Evolutionary conservation across 202 grass and related monocot genomes (phyloP).

Genomic region (Elaeis oleifera): DNA sequence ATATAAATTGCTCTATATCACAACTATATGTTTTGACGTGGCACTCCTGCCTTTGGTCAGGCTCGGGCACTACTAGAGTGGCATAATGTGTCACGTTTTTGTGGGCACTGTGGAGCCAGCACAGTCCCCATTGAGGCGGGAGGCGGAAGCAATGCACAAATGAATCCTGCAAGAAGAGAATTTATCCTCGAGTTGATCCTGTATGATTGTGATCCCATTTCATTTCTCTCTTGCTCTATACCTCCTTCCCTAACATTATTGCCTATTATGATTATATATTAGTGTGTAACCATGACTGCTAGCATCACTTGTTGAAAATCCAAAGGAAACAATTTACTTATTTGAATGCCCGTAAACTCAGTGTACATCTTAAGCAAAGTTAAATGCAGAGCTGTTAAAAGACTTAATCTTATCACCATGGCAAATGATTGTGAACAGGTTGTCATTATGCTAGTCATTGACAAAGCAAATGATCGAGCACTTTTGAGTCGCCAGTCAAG

Average conservation of each 20-base stretch:
- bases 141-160: slow-evolving; percentile 80
- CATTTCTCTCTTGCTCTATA: neutral
- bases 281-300: too few species aligned
- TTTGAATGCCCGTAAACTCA: too few species aligned
- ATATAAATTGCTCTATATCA: too few species aligned
- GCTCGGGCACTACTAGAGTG: slow-evolving; percentile 77
- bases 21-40: neutral
- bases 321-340: too few species aligned
- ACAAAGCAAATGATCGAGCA: slow-evolving; percentile 69
- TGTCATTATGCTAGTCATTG: slow-evolving; percentile 95
- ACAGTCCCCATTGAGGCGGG: slow-evolving; percentile 55
- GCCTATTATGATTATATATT: too few species aligned
- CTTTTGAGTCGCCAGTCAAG: slow-evolving; percentile 81
- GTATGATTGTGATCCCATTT: slow-evolving; percentile 30
- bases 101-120: slow-evolving; percentile 66
- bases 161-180: slow-evolving; percentile 75
- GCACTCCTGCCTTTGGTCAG: slow-evolving; percentile 26
- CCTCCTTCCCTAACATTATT: too few species aligned
- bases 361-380: too few species aligned
- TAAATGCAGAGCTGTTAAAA: neutral
- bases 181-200: slow-evolving; percentile 88
- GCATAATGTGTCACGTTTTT: slow-evolving; percentile 64
- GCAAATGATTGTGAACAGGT: slow-evolving; percentile 37
- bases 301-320: too few species aligned
- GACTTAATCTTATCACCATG: neutral